Evolutionary conservation across 208 protist genomes (phyloP), one percentile per base, ranked within the genome.

Genomic region (Crithidia brevicula): DNA sequence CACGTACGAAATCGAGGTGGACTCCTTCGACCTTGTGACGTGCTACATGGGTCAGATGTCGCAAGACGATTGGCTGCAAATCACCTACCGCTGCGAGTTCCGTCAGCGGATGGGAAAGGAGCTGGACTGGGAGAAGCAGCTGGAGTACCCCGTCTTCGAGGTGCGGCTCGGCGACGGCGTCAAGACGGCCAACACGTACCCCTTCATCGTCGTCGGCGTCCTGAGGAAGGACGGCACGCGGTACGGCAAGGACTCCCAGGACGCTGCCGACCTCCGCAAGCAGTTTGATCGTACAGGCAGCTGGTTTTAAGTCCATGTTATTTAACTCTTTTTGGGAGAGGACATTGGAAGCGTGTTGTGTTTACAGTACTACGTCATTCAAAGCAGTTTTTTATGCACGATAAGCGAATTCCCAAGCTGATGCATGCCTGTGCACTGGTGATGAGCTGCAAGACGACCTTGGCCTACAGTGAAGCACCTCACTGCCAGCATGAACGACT

Each of bases 21-120:
- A 92, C 71, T 83, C 81, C 16, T 96, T 96, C 63, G 76, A 88
- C 43, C 58, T 96, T 4, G 83, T 95, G 13, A 94, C 88, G 52
- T 93, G 87, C 75, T 96, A 95, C 76, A 88, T 94, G 87, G 92
- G 92, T 1, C 88, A 94, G 74, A 93, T 96, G 89, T 82, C 88
- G 22, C 73, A 91, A 57, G 92, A 96, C 23, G 92, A 96, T 57
- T 96, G 92, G 89, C 72, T 96, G 22, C 92, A 96, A 72, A 85
- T 95, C 30, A 96, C 92, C 18, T 93, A 93, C 64, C 82, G 77
- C 59, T 94, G 87, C 64, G 89, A 93, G 72, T 93, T 82, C 68
- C 85, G 82, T 22, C 79, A 96, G 68, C 75, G 92, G n/a, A 47
- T 57, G 23, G 65, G 80, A 53, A 77, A 80, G 54, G 73, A 68